Evolutionary conservation across 352 stramenopile species (phyloP), one percentile per base, ranked within the genome.

Genomic region (Thalassiosira livingstoniorum): DNA sequence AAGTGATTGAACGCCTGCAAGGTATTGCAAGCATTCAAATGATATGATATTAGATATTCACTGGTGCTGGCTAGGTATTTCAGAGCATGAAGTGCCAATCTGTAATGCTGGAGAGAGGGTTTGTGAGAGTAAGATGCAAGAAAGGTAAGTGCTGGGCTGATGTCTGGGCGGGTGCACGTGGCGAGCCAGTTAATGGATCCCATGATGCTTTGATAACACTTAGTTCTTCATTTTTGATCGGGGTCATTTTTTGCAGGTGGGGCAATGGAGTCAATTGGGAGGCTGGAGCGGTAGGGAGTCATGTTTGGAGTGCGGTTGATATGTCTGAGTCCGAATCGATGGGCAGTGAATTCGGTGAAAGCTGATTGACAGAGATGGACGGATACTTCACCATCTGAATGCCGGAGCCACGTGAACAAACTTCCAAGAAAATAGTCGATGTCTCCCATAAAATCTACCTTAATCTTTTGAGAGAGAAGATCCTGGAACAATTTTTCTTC

Each of bases 171-270:
- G 21, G 81, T 88, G 27, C 13, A 67, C 0, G 21, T 66, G 3
- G 42, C 53, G 0, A 83, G 32, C 76, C 76, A 85, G 23, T 55
- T 70, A n/a, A n/a, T n/a, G n/a, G n/a, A n/a, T n/a, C n/a, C n/a
- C n/a, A n/a, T n/a, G n/a, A n/a, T n/a, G n/a, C 58, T 68, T 58
- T 77, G 75, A 42, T 87, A 78, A 0, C 21, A 1, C 32, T 75
- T 37, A 13, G 31, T 78, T 0, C 42, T 1, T 23, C 57, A 21
- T 27, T 54, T 67, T 0, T 37, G 39, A 54, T 62, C 72, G 0
- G 67, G 47, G 31, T 78, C 37, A n/a, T n/a, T 21, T 65, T 65
- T 15, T 13, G 57, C 5, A 25, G 1, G n/a, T 1, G 35, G 13
- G 2, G 64, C 29, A 23, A 80, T 72, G 35, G 60, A 45, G 32